Evolutionary conservation across 1,284 basidiomycete species (phyloP).

Genomic region (Sanghuangporus baumii): DNA sequence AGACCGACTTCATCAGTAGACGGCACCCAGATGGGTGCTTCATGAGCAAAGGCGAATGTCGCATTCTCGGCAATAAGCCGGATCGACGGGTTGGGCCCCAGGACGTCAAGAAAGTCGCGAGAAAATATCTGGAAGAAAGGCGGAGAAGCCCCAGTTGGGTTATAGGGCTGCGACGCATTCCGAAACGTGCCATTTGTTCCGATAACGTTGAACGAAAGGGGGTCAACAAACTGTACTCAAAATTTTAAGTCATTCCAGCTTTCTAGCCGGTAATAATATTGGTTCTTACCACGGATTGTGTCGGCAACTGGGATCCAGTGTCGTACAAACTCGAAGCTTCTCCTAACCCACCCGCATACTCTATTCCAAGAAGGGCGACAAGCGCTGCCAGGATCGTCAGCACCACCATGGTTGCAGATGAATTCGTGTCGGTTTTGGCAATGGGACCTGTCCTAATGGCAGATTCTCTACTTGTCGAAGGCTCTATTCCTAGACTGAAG

Average conservation of each 20-base stretch:
- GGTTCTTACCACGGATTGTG: conserved; percentile 3
- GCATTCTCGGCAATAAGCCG: conserved; percentile 51
- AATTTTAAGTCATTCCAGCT: background rate
- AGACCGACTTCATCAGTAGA: conserved; percentile 33
- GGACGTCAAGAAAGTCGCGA: conserved; percentile 48
- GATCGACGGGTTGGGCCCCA: conserved; percentile 55
- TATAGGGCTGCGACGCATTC: conserved; percentile 27
- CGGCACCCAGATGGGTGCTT: conserved; percentile 32
- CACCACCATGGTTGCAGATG: conserved; percentile 9
- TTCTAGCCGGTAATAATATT: background rate
- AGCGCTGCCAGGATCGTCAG: conserved; percentile 8
- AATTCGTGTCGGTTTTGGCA: conserved; percentile 1
- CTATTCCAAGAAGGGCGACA: conserved; percentile 9
- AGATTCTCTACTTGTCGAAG: background rate
- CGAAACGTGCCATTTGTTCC: conserved; percentile 29
- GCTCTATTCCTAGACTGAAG: background rate
- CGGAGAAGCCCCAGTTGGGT: conserved; percentile 37
- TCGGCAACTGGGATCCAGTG: background rate
- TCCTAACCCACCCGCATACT: conserved; percentile 1
- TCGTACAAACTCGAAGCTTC: background rate
- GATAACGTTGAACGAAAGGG: conserved; percentile 27
- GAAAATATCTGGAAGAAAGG: conserved; percentile 73
- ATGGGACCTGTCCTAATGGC: background rate
- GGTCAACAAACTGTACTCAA: conserved; percentile 27
- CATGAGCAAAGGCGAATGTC: conserved; percentile 30